Evolutionary conservation across 768 basidiomycete genomes (phyloP), one percentile per base, ranked within the genome.

Genomic region (Myochromella boudieri): DNA sequence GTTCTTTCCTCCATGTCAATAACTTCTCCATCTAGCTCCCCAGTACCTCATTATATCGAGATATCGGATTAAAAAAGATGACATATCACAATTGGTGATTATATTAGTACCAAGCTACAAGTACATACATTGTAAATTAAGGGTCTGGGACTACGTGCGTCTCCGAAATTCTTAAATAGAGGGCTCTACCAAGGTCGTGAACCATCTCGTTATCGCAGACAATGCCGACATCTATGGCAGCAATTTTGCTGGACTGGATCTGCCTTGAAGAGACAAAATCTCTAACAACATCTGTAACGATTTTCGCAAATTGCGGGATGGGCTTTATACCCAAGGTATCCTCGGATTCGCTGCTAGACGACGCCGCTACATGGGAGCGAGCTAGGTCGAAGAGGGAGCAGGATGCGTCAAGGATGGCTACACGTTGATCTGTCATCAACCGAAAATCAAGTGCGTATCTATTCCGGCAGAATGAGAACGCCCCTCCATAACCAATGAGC

Each of bases 381-480:
- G 58, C 54, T 1, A 38, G 44, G 28, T 61, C 57, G 52, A 75
- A 84, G 14, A 89, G 62, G 2, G 83, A 79, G 60, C 80, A 71
- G 0, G 87, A 85, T 3, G 75, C 87, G 59, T 92, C 90, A n/a
- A 91, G 64, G 39, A 93, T 80, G 15, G 75, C 80, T 10, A 91
- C 76, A 10, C 81, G 80, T 53, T 79, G 75, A 27, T 72, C 73
- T 9, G 71, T 76, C 79, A 91, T 80, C 57, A 91, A 71, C 56
- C 90, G 80, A 63, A 91, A 81, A 61, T 93, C 90, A 43, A 93
- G 71, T 0, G 87, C 89, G 60, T 91, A 81, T 56, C 87, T 88
- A 47, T 46, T 17, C n/a, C n/a, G n/a, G n/a, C n/a, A n/a, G n/a
- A n/a, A n/a, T n/a, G n/a, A n/a, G n/a, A n/a, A n/a, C n/a, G n/a